These are phyloP conservation scores for Flaveria robusta DNA, from an alignment of 129 eudicot species.

Conservation along the genomic window DNA sequence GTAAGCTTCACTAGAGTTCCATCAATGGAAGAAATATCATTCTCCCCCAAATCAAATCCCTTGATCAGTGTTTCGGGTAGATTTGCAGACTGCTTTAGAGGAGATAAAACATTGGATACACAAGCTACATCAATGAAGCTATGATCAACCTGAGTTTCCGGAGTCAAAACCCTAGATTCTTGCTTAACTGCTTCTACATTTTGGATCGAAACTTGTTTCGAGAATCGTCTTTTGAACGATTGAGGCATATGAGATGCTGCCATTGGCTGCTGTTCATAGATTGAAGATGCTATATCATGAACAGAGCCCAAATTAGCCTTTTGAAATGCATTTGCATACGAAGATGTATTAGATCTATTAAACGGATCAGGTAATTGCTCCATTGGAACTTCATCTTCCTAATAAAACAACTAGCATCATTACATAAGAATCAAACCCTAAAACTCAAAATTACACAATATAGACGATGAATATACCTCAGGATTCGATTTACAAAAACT, in stretches of 20 bases:
- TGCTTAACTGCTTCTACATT: conserved; percentile 12
- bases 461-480: conserved; percentile 49
- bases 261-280: conserved; percentile 21
- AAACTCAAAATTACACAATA: neutral
- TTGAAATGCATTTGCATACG: conserved; percentile 1
- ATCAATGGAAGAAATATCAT: conserved; percentile 23
- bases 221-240: conserved; percentile 55
- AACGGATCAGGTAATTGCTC: conserved; percentile 63
- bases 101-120: conserved; percentile 20
- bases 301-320: neutral
- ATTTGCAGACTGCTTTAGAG: conserved; percentile 19
- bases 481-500: conserved; percentile 56
- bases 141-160: conserved; percentile 6
- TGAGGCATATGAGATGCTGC: conserved; percentile 57
- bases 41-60: neutral
- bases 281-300: neutral
- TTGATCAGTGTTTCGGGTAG: conserved; percentile 56
- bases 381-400: conserved; percentile 77
- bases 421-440: neutral
- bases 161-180: conserved; percentile 12
- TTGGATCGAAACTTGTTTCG: conserved; percentile 32
- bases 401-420: conserved; percentile 10
- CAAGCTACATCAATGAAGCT: neutral
- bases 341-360: conserved; percentile 24
- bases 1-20: conserved; percentile 46